Evolutionary conservation across 2,329 filamentous ascomycete species (phyloP).

Genomic region (Pseudonectria buxi): DNA sequence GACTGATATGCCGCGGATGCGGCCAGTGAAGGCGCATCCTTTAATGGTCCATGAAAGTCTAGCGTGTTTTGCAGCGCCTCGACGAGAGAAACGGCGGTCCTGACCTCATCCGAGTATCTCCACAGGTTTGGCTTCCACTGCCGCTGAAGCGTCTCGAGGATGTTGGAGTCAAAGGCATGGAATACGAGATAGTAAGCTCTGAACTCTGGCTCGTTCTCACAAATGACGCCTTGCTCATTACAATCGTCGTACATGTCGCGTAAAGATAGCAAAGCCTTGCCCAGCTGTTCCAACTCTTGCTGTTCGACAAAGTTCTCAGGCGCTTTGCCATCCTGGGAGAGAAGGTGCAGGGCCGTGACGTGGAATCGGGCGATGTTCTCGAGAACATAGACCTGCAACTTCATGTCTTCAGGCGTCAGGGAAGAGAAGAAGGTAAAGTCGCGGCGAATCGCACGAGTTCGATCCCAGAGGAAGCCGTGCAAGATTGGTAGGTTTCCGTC

Average conservation of each 20-base stretch:
- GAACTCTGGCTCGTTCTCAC: slow-evolving; percentile 60
- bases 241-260: slow-evolving; percentile 62
- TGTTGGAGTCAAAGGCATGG: slow-evolving; percentile 52
- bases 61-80: slow-evolving; percentile 54
- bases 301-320: slow-evolving; percentile 58
- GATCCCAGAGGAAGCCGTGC: slow-evolving; percentile 62
- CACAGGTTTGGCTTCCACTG: slow-evolving; percentile 52
- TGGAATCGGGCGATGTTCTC: slow-evolving; percentile 63
- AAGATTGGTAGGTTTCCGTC: slow-evolving; percentile 48
- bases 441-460: slow-evolving; percentile 59
- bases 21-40: slow-evolving; percentile 40
- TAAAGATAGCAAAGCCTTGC: slow-evolving; percentile 58
- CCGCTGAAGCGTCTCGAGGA: slow-evolving; percentile 45
- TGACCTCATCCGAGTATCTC: slow-evolving; percentile 50
- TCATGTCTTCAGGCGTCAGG: slow-evolving; percentile 50
- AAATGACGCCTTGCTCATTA: slow-evolving; percentile 48
- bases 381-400: slow-evolving; percentile 54
- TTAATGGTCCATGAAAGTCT: slow-evolving; percentile 51
- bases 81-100: slow-evolving; percentile 54
- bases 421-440: slow-evolving; percentile 63
- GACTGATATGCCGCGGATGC: slow-evolving; percentile 44
- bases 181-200: slow-evolving; percentile 59
- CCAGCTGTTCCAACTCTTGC: slow-evolving; percentile 61
- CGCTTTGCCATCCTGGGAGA: slow-evolving; percentile 49
- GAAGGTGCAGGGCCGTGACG: slow-evolving; percentile 56